These are phyloP conservation scores for Pluteus cervinus DNA, from an alignment of 768 basidiomycete species.

Conservation along the genomic window DNA sequence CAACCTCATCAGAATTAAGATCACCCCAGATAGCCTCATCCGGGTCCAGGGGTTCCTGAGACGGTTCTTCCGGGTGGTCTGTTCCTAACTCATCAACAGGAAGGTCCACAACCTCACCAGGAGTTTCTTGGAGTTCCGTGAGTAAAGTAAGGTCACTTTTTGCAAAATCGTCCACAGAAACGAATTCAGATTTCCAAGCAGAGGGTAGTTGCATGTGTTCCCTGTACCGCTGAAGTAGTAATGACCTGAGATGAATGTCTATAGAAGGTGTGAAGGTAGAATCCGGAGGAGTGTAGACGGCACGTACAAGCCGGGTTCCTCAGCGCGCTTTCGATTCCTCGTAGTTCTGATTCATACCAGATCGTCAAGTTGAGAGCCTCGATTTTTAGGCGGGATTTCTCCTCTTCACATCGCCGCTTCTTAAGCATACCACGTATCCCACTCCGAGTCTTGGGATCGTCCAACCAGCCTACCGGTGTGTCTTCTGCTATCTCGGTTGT, in stretches of 20 bases:
- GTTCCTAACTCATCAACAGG: too few relatives aligned
- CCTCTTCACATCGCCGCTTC: conserved; percentile 22
- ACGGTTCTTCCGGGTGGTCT: too few relatives aligned
- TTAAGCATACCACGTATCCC: conserved; percentile 26
- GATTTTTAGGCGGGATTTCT: conserved; percentile 13
- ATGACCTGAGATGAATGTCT: neutral
- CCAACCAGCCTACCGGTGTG: conserved; percentile 23
- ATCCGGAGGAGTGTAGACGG: too few relatives aligned
- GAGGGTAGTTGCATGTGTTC: too few relatives aligned
- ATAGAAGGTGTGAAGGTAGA: neutral
- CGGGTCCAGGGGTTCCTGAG: too few relatives aligned
- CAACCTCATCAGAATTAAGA: too few relatives aligned
- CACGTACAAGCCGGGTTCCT: conserved; percentile 13
- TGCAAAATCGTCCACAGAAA: too few relatives aligned
- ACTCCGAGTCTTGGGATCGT: conserved; percentile 19
- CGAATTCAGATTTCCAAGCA: too few relatives aligned
- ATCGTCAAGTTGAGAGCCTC: conserved; percentile 28
- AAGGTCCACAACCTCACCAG: too few relatives aligned
- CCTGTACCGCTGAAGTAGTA: neutral
- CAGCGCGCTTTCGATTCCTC: conserved; percentile 16
- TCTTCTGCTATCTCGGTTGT: conserved; percentile 12
- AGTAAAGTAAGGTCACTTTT: too few relatives aligned
- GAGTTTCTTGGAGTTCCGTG: too few relatives aligned
- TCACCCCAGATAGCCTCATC: too few relatives aligned
- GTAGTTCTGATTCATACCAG: conserved; percentile 27